Conservation (phyloP, 805 yeast species). For the Lachancea thermotolerans region DNA sequence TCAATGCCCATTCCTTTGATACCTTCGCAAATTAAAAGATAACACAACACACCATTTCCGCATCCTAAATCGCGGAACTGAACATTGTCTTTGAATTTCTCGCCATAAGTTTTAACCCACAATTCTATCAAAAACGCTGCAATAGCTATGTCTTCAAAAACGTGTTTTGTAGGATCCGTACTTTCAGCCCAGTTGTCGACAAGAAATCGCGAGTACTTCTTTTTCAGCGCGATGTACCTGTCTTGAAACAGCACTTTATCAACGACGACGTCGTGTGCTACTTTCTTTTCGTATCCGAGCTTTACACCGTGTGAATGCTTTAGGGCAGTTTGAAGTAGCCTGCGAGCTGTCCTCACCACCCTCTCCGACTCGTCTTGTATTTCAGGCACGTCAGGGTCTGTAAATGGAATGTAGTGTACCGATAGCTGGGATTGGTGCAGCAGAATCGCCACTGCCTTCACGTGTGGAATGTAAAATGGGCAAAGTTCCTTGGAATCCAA, state of each 20-base stretch:
- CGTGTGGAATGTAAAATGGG: constrained; percentile 89
- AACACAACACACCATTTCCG: constrained; percentile 85
- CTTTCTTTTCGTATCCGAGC: constrained; percentile 82
- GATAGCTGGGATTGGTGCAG: constrained; percentile 45
- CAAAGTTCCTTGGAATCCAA: constrained; percentile 48
- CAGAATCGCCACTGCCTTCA: constrained; percentile 67
- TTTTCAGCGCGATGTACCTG: constrained; percentile 70
- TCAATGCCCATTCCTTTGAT: constrained; percentile 79
- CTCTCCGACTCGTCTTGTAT: constrained; percentile 43
- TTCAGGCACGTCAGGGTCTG: constrained; percentile 26
- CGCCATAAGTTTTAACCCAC: constrained; percentile 54
- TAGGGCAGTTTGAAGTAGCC: constrained; percentile 69
- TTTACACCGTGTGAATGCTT: constrained; percentile 81
- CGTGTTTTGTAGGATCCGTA: constrained; percentile 93
- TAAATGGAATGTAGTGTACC: constrained; percentile 68
- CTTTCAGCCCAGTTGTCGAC: constrained; percentile 87
- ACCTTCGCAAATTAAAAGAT: constrained; percentile 72
- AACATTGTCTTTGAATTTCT: constrained; percentile 30
- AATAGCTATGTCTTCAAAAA: constrained; percentile 91
- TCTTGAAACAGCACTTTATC: constrained; percentile 79
- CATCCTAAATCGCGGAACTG: constrained; percentile 89
- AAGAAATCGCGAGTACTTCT: constrained; percentile 66
- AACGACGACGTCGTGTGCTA: constrained; percentile 80
- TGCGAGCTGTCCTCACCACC: constrained; percentile 71
- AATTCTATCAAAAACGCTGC: constrained; percentile 89